Evolutionary conservation across 2,329 filamentous ascomycete species (phyloP).

Genomic region (Ophiostoma triangulosporum): DNA sequence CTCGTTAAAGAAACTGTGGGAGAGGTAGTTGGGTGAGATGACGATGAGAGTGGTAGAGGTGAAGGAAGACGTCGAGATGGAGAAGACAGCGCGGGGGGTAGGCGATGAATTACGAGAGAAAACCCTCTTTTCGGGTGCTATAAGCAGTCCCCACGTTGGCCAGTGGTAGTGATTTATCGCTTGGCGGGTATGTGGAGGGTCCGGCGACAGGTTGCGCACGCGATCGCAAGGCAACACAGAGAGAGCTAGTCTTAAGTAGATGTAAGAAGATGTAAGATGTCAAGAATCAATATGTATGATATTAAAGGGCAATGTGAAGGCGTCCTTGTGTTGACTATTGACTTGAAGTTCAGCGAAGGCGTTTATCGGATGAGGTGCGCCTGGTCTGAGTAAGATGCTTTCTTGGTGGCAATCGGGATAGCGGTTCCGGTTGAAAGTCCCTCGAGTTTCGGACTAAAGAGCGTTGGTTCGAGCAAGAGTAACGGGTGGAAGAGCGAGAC

Average conservation of each 20-base stretch:
- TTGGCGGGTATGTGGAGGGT: constrained; percentile 6
- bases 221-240: constrained; percentile 2
- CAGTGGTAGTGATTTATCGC: constrained; percentile 1
- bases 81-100: constrained; percentile 9
- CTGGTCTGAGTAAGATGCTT: not conserved
- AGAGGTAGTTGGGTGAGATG: constrained; percentile 2
- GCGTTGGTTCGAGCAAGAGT: too few relatives aligned
- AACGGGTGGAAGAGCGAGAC: too few relatives aligned
- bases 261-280: not conserved
- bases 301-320: not conserved
- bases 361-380: not conserved
- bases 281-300: not conserved
- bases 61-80: constrained; percentile 3
- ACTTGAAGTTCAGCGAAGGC: too few relatives aligned
- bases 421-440: not conserved
- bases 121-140: constrained; percentile 10
- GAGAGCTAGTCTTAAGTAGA: not conserved
- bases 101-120: constrained; percentile 14
- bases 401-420: not conserved
- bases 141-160: constrained; percentile 12
- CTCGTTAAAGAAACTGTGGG: not conserved
- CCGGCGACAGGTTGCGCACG: constrained; percentile 4
- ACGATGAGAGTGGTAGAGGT: constrained; percentile 2
- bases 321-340: not conserved
- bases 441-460: not conserved